phyloP scores from a whole-genome alignment of 208 protist genomes.

The Histomonas meleagridis region DNA sequence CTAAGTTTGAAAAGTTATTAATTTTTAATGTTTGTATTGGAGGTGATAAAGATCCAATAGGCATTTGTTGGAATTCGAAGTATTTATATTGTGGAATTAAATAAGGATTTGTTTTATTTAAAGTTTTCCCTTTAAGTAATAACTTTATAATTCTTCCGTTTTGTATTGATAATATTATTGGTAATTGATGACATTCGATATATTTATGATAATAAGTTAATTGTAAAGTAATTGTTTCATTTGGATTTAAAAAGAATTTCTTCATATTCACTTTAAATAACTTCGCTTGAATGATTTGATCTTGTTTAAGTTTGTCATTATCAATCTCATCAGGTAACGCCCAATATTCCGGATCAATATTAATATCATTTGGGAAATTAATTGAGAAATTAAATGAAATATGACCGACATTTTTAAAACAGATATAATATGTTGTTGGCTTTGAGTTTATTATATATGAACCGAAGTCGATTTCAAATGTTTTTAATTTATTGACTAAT shows the following conservation, averaged over 20 bases:
- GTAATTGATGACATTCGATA: conserved; percentile 3
- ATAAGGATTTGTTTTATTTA: background rate
- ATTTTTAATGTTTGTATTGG: background rate
- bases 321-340: conserved; percentile 19
- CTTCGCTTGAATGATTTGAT: conserved; percentile 19
- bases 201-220: conserved; percentile 30
- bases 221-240: background rate
- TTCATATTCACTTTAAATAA: background rate
- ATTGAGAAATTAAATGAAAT: conserved; percentile 29
- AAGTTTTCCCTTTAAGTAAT: background rate
- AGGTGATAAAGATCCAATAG: background rate
- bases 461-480: background rate
- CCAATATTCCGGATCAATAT: conserved; percentile 17
- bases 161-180: background rate
- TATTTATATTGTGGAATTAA: background rate
- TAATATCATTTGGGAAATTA: conserved; percentile 17
- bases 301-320: background rate
- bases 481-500: background rate
- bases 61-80: background rate
- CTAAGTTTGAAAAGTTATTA: background rate
- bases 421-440: background rate
- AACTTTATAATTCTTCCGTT: background rate
- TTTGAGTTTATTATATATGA: background rate
- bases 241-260: background rate
- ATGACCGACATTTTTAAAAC: conserved; percentile 20